Base-by-base conservation (phyloP, 192 early-diverging fungal genomes). In the Coemansia reversa region DNA sequence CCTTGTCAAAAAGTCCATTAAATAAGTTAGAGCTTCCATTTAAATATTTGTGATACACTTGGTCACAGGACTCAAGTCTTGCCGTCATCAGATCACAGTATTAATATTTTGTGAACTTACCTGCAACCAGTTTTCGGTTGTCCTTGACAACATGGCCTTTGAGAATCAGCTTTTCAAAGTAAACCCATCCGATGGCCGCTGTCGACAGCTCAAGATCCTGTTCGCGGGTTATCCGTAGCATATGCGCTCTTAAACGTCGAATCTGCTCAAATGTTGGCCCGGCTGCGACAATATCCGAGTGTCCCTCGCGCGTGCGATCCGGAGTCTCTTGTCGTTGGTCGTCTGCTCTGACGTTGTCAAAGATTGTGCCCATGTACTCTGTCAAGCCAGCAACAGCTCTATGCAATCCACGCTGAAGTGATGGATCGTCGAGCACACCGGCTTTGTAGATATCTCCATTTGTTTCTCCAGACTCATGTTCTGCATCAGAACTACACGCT, bases 161-260 rank as follows among this genome's bases (percentile, higher is more conserved):
- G 33, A 93, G 62, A 23, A 95, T 83, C 6, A 99, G 86, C 71
- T 97, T 99, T 71, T 99, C 97, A 79, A 99, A 93, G 72, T 94
- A 97, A 0, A 92, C 94, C 83, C 89, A 95, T 18, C 92, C 89
- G 23, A 85, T 83, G 0, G 97, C 97, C 3, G 95, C 86, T 49
- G 88, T 94, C 2, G 93, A 94, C 23, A 95, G 78, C 74, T 99
- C 95, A 23, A 95, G 79, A 63, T 94, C 90, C 56, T 91, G 77
- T 48, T 85, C 76, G 54, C 85, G 82, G 1, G 79, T 85, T 19
- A 88, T 83, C 19, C 84, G 90, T 29, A 96, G 70, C 63, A 99
- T 71, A 42, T 86, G 81, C 2, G 76, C 65, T 63, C 96, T 96
- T 23, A 96, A 72, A 16, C 84, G 87, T 4, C 95, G 85, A 32